These are phyloP conservation scores for Tricholomella constricta DNA, from an alignment of 768 basidiomycete genomes.

Conservation along the genomic window DNA sequence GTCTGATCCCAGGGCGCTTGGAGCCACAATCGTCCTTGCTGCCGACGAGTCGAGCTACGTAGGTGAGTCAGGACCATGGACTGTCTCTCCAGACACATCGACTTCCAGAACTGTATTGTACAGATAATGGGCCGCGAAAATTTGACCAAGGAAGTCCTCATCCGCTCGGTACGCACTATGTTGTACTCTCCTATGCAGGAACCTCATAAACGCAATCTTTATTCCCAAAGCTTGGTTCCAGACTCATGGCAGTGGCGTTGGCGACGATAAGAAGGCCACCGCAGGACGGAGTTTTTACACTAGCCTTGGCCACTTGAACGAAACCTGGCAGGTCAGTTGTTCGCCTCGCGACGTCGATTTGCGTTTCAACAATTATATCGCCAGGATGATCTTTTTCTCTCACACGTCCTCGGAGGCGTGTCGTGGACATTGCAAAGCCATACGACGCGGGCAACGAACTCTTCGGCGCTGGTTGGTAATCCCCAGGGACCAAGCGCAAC, in stretches of 20 bases:
- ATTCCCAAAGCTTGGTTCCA: slow-evolving; percentile 75
- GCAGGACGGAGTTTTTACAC: slow-evolving; percentile 87
- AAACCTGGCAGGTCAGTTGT: slow-evolving; percentile 68
- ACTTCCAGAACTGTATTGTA: not conserved
- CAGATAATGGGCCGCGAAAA: slow-evolving; percentile 49
- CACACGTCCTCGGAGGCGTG: slow-evolving; percentile 76
- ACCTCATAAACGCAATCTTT: not conserved
- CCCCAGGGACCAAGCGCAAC: slow-evolving; percentile 11
- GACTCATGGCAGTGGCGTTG: slow-evolving; percentile 68
- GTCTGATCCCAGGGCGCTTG: slow-evolving; percentile 65
- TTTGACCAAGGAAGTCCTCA: slow-evolving; percentile 75
- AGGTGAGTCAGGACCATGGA: slow-evolving; percentile 36
- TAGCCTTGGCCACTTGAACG: slow-evolving; percentile 74
- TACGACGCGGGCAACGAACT: slow-evolving; percentile 69
- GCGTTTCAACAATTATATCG: not conserved
- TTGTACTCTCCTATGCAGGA: not conserved
- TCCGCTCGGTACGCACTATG: slow-evolving; percentile 60
- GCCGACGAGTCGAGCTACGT: slow-evolving; percentile 67
- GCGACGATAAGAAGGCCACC: slow-evolving; percentile 33
- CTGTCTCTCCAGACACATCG: not conserved
- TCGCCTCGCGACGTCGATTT: not conserved
- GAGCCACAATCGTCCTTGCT: slow-evolving; percentile 61
- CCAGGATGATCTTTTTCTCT: slow-evolving; percentile 67
- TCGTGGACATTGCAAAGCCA: slow-evolving; percentile 71
- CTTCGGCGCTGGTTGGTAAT: slow-evolving; percentile 61